These are phyloP conservation scores for Helotiales sp. DNA, from an alignment of 2,329 filamentous ascomycete genomes.

Conservation along the genomic window DNA sequence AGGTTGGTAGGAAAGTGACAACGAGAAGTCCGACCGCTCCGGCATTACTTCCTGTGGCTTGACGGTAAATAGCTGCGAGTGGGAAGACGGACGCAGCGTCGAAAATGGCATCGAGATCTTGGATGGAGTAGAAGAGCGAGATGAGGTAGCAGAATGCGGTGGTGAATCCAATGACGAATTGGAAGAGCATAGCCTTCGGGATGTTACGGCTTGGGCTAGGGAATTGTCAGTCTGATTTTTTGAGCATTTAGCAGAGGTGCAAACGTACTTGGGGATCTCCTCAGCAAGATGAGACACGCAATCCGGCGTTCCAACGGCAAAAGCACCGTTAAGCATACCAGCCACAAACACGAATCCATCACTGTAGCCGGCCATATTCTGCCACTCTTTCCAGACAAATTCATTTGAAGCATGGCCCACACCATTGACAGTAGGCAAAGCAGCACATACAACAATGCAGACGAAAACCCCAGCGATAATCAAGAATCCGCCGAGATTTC, in stretches of 20 bases:
- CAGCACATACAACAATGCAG: conserved; percentile 58
- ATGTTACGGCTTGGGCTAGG: conserved; percentile 52
- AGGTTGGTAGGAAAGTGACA: conserved; percentile 58
- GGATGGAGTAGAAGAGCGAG: conserved; percentile 61
- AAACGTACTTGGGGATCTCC: conserved; percentile 57
- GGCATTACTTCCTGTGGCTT: conserved; percentile 56
- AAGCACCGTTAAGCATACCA: conserved; percentile 70
- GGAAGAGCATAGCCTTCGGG: conserved; percentile 56
- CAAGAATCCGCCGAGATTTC: conserved; percentile 57
- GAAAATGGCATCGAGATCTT: conserved; percentile 57
- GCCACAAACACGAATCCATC: conserved; percentile 61
- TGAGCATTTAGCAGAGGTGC: not conserved
- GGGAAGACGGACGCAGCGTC: conserved; percentile 58
- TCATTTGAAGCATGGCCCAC: conserved; percentile 45
- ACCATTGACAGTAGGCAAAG: conserved; percentile 55
- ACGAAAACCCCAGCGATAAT: conserved; percentile 58
- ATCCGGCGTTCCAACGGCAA: conserved; percentile 69
- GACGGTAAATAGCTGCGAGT: conserved; percentile 67
- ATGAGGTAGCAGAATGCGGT: conserved; percentile 58
- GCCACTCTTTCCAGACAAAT: conserved; percentile 51
- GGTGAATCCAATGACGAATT: conserved; percentile 54
- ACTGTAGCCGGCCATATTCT: conserved; percentile 50
- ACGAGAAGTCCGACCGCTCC: conserved; percentile 57
- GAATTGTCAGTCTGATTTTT: not conserved
- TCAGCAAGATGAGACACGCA: conserved; percentile 68